A percentile compares a stretch with the other conserved stretches of the same genome.
These are phyloP conservation scores for Exophiala sp. DNA, from an alignment of 2,329 filamentous ascomycete genomes.

Conservation along the genomic window DNA sequence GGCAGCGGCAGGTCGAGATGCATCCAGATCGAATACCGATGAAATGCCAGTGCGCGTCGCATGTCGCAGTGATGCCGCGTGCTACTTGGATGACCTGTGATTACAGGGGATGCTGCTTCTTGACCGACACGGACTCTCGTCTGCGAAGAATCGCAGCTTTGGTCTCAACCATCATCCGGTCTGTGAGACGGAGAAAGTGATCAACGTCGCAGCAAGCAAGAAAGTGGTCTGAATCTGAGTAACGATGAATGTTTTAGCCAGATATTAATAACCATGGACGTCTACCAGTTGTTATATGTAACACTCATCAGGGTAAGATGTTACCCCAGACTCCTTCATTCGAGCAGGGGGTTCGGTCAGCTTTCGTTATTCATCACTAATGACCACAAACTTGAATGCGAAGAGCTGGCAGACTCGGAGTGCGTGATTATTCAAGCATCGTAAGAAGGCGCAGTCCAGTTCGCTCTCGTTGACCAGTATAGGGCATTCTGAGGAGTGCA, in stretches of 20 bases:
- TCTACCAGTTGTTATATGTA: no score
- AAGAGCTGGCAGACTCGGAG: no score
- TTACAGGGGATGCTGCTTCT: no score
- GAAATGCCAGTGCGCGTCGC: not conserved
- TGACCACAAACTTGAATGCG: no score
- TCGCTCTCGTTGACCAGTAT: no score
- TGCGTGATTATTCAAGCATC: not conserved
- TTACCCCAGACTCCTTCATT: not conserved
- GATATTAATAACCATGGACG: not conserved
- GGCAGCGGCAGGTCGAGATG: constrained; percentile 6
- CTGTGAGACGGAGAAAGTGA: not conserved
- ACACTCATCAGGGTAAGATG: not conserved
- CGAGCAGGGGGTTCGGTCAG: not conserved
- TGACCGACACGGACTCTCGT: no score
- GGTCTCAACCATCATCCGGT: not conserved
- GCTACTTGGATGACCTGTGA: not conserved
- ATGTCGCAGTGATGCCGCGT: not conserved
- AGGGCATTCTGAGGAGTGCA: no score
- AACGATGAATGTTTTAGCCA: not conserved
- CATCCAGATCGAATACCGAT: not conserved
- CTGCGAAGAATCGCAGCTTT: not conserved
- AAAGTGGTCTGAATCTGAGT: not conserved
- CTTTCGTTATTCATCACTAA: not conserved
- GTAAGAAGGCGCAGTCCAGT: no score
- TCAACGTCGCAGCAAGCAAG: not conserved